phyloP scores from a whole-genome alignment of 768 basidiomycete genomes.

The Cystobasidium onofrii region DNA sequence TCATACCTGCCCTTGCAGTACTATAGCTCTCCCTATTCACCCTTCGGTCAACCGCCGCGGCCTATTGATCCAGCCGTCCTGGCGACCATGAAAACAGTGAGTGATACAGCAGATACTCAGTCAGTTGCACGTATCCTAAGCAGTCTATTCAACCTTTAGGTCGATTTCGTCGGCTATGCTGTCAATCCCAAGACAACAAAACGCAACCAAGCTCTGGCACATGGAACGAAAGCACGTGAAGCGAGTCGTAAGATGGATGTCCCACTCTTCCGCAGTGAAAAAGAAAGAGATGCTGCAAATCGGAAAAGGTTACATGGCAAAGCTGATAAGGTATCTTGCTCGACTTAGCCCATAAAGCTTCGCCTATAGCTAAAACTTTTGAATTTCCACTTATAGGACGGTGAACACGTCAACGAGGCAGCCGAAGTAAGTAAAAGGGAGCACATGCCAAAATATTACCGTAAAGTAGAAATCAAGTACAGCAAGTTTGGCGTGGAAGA shows the following conservation, averaged over 20 bases:
- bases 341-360: no score
- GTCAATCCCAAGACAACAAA: slow-evolving; percentile 70
- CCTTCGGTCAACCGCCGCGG: slow-evolving; percentile 54
- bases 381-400: not conserved
- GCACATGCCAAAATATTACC: slow-evolving; percentile 66
- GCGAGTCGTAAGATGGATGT: slow-evolving; percentile 47
- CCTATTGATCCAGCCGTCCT: slow-evolving; percentile 74
- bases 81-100: slow-evolving; percentile 59
- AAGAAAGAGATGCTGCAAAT: slow-evolving; percentile 48
- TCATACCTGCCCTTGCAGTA: slow-evolving; percentile 51
- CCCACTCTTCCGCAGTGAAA: slow-evolving; percentile 70
- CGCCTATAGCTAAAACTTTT: not conserved
- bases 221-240: slow-evolving; percentile 54
- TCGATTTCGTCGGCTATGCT: slow-evolving; percentile 85
- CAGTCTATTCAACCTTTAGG: slow-evolving; percentile 41
- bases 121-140: no score
- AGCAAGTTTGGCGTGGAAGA: slow-evolving; percentile 98
- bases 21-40: slow-evolving; percentile 51
- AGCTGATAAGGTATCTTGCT: not conserved
- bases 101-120: no score
- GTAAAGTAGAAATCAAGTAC: slow-evolving; percentile 93
- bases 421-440: slow-evolving; percentile 19
- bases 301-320: slow-evolving; percentile 1
- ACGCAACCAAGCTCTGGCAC: slow-evolving; percentile 63
- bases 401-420: not conserved